These are phyloP conservation scores for Oryza coarctata DNA, from an alignment of 176 grass and related monocot genomes.

Conservation along the genomic window DNA sequence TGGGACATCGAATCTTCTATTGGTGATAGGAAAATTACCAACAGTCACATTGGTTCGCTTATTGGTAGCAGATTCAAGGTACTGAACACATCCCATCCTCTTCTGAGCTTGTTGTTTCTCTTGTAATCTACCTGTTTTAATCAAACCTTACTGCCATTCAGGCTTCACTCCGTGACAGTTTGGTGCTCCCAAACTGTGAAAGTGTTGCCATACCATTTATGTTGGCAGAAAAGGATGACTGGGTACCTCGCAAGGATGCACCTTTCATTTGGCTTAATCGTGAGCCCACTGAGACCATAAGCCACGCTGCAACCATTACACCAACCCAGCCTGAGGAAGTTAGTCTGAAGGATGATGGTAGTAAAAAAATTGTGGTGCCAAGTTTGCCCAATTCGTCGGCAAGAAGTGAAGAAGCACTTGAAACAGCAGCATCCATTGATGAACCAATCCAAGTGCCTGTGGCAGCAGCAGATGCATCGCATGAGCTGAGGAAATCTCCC, in stretches of 20 bases:
- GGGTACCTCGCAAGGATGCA: conserved; percentile 67
- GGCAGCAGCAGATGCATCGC: conserved; percentile 24
- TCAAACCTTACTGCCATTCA: conserved; percentile 29
- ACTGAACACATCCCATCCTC: conserved; percentile 10
- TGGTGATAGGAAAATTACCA: conserved; percentile 83
- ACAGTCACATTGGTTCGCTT: conserved; percentile 65
- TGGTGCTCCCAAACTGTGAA: conserved; percentile 93
- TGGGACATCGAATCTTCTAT: conserved; percentile 88
- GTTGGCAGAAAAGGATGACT: conserved; percentile 84
- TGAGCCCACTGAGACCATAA: conserved; percentile 42
- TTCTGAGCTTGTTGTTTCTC: background rate
- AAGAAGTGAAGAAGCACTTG: conserved; percentile 45
- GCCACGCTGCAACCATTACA: background rate
- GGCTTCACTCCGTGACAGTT: conserved; percentile 64
- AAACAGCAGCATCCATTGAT: conserved; percentile 30
- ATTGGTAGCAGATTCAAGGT: conserved; percentile 89
- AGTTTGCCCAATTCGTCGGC: background rate
- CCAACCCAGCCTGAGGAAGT: conserved; percentile 46
- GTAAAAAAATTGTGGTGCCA: conserved; percentile 22
- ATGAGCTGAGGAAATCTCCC: background rate
- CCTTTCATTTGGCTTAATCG: conserved; percentile 79
- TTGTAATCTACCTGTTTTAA: conserved; percentile 20
- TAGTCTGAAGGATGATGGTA: conserved; percentile 17
- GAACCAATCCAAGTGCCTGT: conserved; percentile 33
- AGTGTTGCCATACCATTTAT: conserved; percentile 77